Base-by-base conservation (phyloP, 768 basidiomycete genomes). In the Leccinum uliginosum region DNA sequence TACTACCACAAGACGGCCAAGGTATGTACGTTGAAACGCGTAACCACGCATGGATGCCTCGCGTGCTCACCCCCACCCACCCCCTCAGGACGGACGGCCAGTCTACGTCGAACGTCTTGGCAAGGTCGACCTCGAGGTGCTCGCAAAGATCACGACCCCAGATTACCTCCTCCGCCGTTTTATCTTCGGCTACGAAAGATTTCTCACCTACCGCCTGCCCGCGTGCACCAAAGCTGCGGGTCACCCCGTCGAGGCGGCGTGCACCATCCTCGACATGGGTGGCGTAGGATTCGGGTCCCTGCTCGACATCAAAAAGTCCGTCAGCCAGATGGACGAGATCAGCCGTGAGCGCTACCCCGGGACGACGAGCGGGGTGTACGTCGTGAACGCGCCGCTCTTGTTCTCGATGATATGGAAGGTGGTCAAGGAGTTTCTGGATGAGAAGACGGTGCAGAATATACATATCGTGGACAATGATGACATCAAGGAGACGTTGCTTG, bases 351-450 rank as follows among this genome's bases (percentile, higher is more conserved):
- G 89, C 63, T 98, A 94, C 73, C 91, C 93, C 1, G 92, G 95
- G 72, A 84, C 80, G 62, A 93, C 98, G 96, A 96, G 96, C 77
- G 91, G 91, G 70, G 97, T 99, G 78, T 99, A 91, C 80, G 93
- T 98, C 80, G 89, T 97, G 81, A 98, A 98, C 68, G 91, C 93
- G 0, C 95, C 96, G 0, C 97, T 88, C 85, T 80, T 85, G 51
- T 99, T 99, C 78, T 82, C 83, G 53, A 82, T 87, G 34, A 88
- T 96, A 21, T 99, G 95, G 95, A 69, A 76, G 21, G 70, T 94
- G 61, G 83, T 98, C 77, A 96, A 92, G 77, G 85, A 84, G 3
- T 98, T 91, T 91, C 77, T 99, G 64, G 96, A 98, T 73, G 86
- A 86, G 64, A 95, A 95, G 26, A 99, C 96, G 26, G 93, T 96